Base-by-base conservation (phyloP, 1,139 yeast species). In the Nakaseomyces glabratus region DNA sequence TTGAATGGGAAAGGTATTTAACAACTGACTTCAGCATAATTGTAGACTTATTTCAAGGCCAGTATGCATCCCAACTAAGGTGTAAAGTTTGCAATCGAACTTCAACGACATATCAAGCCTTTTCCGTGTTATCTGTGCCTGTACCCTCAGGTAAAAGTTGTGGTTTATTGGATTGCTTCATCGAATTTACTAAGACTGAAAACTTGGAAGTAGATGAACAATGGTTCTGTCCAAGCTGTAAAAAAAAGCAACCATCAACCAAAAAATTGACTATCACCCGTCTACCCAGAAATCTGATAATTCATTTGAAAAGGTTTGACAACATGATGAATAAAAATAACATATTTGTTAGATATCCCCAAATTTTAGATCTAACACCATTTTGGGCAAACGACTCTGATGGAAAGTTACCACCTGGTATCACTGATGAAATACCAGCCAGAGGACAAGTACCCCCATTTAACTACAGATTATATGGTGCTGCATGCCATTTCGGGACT, bases 1-100 rank as follows among this genome's bases (percentile, higher is more conserved):
- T 86, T 34, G 97, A 90, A 57, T 90, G 98, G 98, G 95, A 85
- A 52, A 67, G 95, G 41, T 86, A 85, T 54, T 64, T 85, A 37
- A 81, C 81, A 39, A 73, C 88, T 19, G 90, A 90, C 55, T 80
- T 82, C 47, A 86, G 96, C 23, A 71, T 82, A 1, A 71, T 90
- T 19, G 94, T 85, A 3, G 93, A 84, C 51, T 72, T 77, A 37
- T 84, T 85, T 52, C 95, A 86, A 57, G 96, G 96, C 1, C 96
- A 90, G 59, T 82, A 82, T 51, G 71, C 85, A 34, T 82, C 95
- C 7, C 81, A 76, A 40, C 64, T 90, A 48, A 71, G 69, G 50
- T 90, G 98, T 56, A 60, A 78, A 35, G 74, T 71, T 30, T 90
- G 98, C 61, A 69, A 71, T 1, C 63, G 65, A 22, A 85, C 95